Evolutionary conservation across 2,329 filamentous ascomycete species (phyloP).

Genomic region (Periconia macrospinosa): DNA sequence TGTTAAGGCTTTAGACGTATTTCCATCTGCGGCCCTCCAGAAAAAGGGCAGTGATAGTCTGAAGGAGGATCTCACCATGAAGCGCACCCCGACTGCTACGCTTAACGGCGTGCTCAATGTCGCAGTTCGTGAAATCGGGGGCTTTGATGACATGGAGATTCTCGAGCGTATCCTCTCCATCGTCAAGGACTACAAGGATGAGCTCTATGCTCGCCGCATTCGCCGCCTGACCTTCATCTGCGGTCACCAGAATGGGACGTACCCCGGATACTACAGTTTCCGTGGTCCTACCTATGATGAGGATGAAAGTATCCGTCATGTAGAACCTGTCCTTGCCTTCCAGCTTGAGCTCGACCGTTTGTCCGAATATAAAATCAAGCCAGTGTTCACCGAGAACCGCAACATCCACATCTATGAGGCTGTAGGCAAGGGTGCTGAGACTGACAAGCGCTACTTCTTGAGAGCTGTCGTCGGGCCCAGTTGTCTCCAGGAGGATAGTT

Average conservation of each 20-base stretch:
- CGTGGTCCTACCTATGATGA: slow-evolving; percentile 86
- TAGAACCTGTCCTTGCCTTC: slow-evolving; percentile 94
- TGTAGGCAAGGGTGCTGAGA: slow-evolving; percentile 89
- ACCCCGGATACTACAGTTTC: slow-evolving; percentile 98
- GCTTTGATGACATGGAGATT: slow-evolving; percentile 77
- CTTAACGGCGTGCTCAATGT: slow-evolving; percentile 91
- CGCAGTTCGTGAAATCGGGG: slow-evolving; percentile 86
- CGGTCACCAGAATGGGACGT: slow-evolving; percentile 88
- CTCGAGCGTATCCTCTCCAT: slow-evolving; percentile 74
- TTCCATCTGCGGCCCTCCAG: slow-evolving; percentile 62
- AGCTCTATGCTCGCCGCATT: slow-evolving; percentile 78
- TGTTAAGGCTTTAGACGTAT: slow-evolving; percentile 78
- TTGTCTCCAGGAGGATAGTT: slow-evolving; percentile 93
- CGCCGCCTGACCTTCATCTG: slow-evolving; percentile 96
- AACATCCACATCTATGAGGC: slow-evolving; percentile 99
- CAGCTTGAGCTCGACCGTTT: slow-evolving; percentile 94
- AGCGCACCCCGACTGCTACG: slow-evolving; percentile 60
- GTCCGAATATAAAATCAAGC: slow-evolving; percentile 96
- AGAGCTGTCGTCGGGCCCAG: slow-evolving; percentile 93
- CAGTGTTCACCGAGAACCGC: slow-evolving; percentile 97
- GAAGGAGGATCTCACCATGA: too few species aligned
- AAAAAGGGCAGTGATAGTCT: too few species aligned
- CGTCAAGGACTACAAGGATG: slow-evolving; percentile 78
- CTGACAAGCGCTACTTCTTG: slow-evolving; percentile 98
- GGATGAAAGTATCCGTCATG: slow-evolving; percentile 95